Percentiles rank a stretch among this genome's conserved stretches.
These are phyloP conservation scores for Aspergillus texensis DNA, from an alignment of 2,329 filamentous ascomycete species.

Conservation along the genomic window DNA sequence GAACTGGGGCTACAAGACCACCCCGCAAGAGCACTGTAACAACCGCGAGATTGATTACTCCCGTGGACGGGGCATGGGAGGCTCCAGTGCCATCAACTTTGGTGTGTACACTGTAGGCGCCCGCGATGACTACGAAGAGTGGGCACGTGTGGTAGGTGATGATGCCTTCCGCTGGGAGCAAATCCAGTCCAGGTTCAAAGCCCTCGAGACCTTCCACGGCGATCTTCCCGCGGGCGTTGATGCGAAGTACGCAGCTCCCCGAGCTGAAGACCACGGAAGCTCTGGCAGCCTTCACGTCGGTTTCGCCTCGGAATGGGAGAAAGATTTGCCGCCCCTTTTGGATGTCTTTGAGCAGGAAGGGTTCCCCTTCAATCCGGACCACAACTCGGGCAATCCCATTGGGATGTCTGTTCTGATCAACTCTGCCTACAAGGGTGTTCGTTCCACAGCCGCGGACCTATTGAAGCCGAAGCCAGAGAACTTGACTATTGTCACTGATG, in stretches of 20 bases:
- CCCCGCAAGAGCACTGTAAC: slow-evolving; percentile 49
- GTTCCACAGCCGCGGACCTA: slow-evolving; percentile 57
- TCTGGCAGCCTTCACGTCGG: slow-evolving; percentile 53
- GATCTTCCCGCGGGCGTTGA: slow-evolving; percentile 41
- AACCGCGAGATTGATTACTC: slow-evolving; percentile 52
- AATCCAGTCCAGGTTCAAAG: slow-evolving; percentile 54
- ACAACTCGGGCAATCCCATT: slow-evolving; percentile 62
- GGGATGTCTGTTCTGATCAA: slow-evolving; percentile 57
- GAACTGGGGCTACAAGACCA: slow-evolving; percentile 58
- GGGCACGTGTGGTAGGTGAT: slow-evolving; percentile 60
- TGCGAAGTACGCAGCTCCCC: slow-evolving; percentile 52
- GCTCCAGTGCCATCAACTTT: slow-evolving; percentile 59
- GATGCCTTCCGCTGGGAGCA: slow-evolving; percentile 58
- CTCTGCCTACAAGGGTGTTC: slow-evolving; percentile 52
- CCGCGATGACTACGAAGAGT: slow-evolving; percentile 63
- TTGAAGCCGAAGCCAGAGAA: slow-evolving; percentile 51
- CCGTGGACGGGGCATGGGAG: slow-evolving; percentile 56
- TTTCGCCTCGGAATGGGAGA: slow-evolving; percentile 54
- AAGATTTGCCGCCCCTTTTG: slow-evolving; percentile 49
- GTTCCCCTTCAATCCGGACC: slow-evolving; percentile 55
- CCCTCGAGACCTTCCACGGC: slow-evolving; percentile 58
- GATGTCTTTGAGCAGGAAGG: slow-evolving; percentile 55
- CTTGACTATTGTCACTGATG: slow-evolving; percentile 54
- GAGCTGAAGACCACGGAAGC: slow-evolving; percentile 51
- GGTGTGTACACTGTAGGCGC: slow-evolving; percentile 59